Conservation (phyloP, 208 protist species). For the Herpetomonas samuelpessoai region DNA sequence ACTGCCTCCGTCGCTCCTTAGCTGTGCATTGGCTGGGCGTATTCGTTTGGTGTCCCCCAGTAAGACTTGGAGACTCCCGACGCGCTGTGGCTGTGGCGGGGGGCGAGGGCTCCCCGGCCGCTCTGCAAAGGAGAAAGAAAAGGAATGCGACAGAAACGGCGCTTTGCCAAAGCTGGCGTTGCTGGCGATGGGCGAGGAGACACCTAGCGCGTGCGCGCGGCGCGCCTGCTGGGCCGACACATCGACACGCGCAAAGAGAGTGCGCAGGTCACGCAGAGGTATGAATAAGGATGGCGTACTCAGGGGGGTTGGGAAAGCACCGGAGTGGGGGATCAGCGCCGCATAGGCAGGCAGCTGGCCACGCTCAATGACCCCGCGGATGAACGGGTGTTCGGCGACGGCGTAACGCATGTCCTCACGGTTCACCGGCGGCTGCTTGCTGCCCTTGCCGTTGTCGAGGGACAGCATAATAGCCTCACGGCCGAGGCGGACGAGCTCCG, state of each 20-base stretch:
- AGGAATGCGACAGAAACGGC: too few relatives aligned
- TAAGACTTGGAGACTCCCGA: background rate
- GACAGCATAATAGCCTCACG: conserved; percentile 12
- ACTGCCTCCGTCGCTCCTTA: too few relatives aligned
- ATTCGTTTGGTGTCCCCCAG: background rate
- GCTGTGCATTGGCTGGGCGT: too few relatives aligned
- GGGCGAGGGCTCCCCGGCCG: too few relatives aligned
- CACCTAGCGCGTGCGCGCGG: background rate
- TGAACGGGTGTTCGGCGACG: conserved; percentile 38
- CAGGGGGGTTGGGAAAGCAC: too few relatives aligned
- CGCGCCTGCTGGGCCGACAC: background rate
- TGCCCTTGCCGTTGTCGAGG: conserved; percentile 9
- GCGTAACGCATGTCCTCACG: conserved; percentile 10
- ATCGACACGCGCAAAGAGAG: too few relatives aligned
- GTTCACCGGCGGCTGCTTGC: conserved; percentile 1
- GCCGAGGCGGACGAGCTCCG: conserved; percentile 13
- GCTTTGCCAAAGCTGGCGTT: background rate
- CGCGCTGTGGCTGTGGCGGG: background rate
- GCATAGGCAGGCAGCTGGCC: conserved; percentile 27
- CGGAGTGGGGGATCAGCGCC: background rate
- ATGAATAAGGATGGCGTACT: too few relatives aligned
- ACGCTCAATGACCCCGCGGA: conserved; percentile 48
- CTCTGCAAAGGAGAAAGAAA: background rate
- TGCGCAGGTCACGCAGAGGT: too few relatives aligned
- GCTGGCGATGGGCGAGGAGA: background rate